Base-by-base conservation (phyloP, 2,329 filamentous ascomycete genomes). In the Fusarium chuoi region DNA sequence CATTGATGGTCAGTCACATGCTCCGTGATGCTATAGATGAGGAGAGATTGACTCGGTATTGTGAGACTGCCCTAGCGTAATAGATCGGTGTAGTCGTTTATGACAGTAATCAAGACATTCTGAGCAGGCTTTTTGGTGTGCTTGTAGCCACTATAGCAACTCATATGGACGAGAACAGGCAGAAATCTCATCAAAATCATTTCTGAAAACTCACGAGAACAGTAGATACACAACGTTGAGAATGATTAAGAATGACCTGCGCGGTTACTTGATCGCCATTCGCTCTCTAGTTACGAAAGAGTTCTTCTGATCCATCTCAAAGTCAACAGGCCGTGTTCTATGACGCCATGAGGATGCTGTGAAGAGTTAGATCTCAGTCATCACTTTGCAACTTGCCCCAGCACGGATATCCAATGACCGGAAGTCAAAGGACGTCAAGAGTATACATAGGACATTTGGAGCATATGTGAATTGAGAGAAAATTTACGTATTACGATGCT, bases 1-100 rank as follows among this genome's bases (percentile, higher is more conserved):
- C 55, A 52, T 57, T 33, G 30, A 12, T 51, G 5, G 30, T 13
- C 46, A 65, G 44, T 65, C 66, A 71, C 60, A 65, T 70, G 61
- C 52, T 35, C 38, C 13, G 45, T 28, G 28, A 41, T 61, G 44
- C 26, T 56, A 33, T 22, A 30, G 13, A n/a, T 42, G 36, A 14
- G n/a, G 30, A 28, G 41, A 62, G 12, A 11, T 24, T 33, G 33
- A 51, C 28, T 36, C 33, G 18, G 45, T 48, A 28, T 33, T 58
- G 45, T 41, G 38, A 55, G 48, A 36, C 20, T 49, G 11, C 11
- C 28, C n/a, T 22, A 20, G 20, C 20, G 30, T 22, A 24, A n/a
- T 22, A 22, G n/a, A 44, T 38, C 38, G 68, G 36, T 49, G 30
- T 18, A 48, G 18, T 17, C 12, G 24, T 58, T 22, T 18, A 36